Evolutionary conservation across 2,329 filamentous ascomycete genomes (phyloP).

Genomic region (Fusarium domesticum): DNA sequence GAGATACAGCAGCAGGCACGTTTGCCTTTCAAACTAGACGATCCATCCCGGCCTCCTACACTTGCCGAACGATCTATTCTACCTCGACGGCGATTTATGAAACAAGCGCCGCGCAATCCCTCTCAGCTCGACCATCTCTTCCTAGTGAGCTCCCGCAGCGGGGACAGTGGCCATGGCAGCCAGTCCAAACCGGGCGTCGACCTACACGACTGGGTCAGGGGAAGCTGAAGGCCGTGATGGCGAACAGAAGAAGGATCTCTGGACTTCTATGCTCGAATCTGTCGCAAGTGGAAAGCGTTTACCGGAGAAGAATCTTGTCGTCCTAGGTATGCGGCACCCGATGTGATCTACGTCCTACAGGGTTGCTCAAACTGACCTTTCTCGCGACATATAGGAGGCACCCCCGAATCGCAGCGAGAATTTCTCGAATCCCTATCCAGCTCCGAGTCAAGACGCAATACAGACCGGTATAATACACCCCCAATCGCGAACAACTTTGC

Average conservation of each 20-base stretch:
- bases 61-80: slow-evolving; percentile 1
- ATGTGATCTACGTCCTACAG: background rate
- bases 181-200: slow-evolving; percentile 56
- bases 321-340: slow-evolving; percentile 60
- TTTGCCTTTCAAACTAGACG: slow-evolving; percentile 10
- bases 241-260: slow-evolving; percentile 83
- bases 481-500: slow-evolving; percentile 91
- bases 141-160: slow-evolving; percentile 14
- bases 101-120: slow-evolving; percentile 11
- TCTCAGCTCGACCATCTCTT: slow-evolving; percentile 4
- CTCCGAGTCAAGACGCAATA: slow-evolving; percentile 50
- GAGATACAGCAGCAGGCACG: slow-evolving; percentile 20
- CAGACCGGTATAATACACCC: slow-evolving; percentile 61
- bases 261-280: slow-evolving; percentile 88
- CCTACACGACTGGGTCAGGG: slow-evolving; percentile 55
- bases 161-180: slow-evolving; percentile 43
- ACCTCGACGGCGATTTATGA: slow-evolving; percentile 5
- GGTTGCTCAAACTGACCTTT: slow-evolving; percentile 29
- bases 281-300: slow-evolving; percentile 87
- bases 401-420: slow-evolving; percentile 77
- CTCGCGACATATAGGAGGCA: slow-evolving; percentile 58
- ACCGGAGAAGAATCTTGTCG: slow-evolving; percentile 86
- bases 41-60: slow-evolving; percentile 2
- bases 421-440: slow-evolving; percentile 67
- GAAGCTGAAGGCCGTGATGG: slow-evolving; percentile 56